Evolutionary conservation across 768 basidiomycete genomes (phyloP), one percentile per base, ranked within the genome.

Genomic region (Collybia sordida): DNA sequence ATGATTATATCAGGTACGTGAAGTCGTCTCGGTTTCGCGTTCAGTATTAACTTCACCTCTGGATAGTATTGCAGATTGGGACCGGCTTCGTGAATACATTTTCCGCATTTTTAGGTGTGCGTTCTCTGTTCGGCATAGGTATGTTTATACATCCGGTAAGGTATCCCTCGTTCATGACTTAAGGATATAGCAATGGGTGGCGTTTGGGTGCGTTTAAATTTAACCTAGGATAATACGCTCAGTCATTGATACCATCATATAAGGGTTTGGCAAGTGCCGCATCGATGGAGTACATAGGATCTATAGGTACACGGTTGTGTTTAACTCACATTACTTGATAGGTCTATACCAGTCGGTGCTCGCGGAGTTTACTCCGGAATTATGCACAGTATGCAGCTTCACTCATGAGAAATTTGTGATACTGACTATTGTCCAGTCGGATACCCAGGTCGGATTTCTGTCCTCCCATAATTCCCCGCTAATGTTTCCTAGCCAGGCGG

Each of bases 11-110:
- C 45, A 21, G 45, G 53, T 51, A 27, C 37, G 55, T 14, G 3
- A 23, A 7, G 9, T 22, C 21, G 18, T 1, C 11, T 4, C 24
- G 14, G 23, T 7, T 15, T 23, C 37, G 2, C 2, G 17, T 35
- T 9, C 23, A 4, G 6, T n/a, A 15, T 17, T 22, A n/a, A 22
- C 7, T 12, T 7, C 25, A 22, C 82, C 27, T 75, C 79, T 53
- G 70, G 31, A 14, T 69, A 31, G 62, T 67, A 3, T 72, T 88
- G 53, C 79, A 83, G 52, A 73, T 88, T 18, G 79, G 78, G 0
- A 75, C 80, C 1, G 77, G 81, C 40, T 89, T 86, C 67, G 75
- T 75, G 43, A 68, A 77, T 17, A 82, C 76, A 0, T 89, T 73
- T 61, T 7, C 46, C 0, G 66, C 77, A 45, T 89, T 89, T 67